These are phyloP conservation scores for Cercospora sesami DNA, from an alignment of 2,329 filamentous ascomycete species.

Conservation along the genomic window DNA sequence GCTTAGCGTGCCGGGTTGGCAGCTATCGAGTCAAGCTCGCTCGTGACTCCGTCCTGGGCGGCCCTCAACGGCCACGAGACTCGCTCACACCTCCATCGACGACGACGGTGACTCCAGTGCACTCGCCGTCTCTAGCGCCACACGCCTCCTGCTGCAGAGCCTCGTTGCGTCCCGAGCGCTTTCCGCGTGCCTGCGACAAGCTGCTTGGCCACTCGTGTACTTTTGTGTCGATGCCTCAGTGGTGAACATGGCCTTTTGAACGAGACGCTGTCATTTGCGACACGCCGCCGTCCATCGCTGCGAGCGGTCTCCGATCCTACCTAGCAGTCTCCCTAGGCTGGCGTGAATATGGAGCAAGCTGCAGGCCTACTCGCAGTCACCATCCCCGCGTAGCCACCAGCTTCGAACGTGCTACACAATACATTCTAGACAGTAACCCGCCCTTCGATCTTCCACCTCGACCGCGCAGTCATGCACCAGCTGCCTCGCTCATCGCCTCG, in stretches of 20 bases:
- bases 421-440: neutral
- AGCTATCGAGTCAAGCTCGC: slow-evolving; percentile 17
- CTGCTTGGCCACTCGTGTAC: slow-evolving; percentile 25
- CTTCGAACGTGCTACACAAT: neutral
- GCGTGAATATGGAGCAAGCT: slow-evolving; percentile 31
- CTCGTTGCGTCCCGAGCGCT: slow-evolving; percentile 18
- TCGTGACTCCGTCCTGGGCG: slow-evolving; percentile 19
- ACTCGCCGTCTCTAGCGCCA: neutral
- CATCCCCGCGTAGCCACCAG: slow-evolving; percentile 22
- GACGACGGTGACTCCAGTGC: neutral
- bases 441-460: neutral
- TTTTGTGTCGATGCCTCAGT: slow-evolving; percentile 25
- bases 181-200: slow-evolving; percentile 15
- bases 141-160: slow-evolving; percentile 14
- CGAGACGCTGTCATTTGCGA: slow-evolving; percentile 25
- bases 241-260: slow-evolving; percentile 23
- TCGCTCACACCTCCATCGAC: neutral
- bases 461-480: slow-evolving; percentile 72
- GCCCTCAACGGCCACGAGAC: slow-evolving; percentile 15
- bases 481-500: slow-evolving; percentile 74
- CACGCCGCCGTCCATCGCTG: slow-evolving; percentile 8
- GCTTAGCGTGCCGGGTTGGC: neutral
- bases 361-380: slow-evolving; percentile 17
- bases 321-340: slow-evolving; percentile 20
- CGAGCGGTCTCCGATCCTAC: slow-evolving; percentile 9